Evolutionary conservation across 768 basidiomycete species (phyloP).

Genomic region (Lactarius tabidus): DNA sequence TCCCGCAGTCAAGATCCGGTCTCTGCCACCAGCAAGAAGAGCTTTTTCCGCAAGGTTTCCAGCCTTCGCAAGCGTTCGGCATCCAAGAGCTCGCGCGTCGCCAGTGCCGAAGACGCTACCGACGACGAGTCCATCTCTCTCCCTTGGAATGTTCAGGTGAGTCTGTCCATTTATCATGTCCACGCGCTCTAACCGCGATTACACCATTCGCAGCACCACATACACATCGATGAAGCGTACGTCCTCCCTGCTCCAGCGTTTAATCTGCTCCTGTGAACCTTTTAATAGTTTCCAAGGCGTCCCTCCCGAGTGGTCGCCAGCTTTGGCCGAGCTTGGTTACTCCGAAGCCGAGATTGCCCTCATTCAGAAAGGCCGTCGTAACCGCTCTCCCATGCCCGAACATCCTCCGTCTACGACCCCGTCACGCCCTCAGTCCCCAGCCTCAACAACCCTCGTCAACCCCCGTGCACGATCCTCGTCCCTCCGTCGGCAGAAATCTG

Average conservation of each 20-base stretch:
- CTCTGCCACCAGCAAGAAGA: slow-evolving; percentile 6
- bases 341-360: slow-evolving; percentile 25
- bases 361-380: slow-evolving; percentile 24
- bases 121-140: slow-evolving; percentile 22
- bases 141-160: slow-evolving; percentile 26
- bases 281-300: slow-evolving; percentile 23
- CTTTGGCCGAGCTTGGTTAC: slow-evolving; percentile 22
- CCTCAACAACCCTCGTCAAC: slow-evolving; percentile 2
- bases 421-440: slow-evolving; percentile 17
- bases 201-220: slow-evolving; percentile 15
- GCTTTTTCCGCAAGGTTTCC: slow-evolving; percentile 23
- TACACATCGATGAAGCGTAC: slow-evolving; percentile 26
- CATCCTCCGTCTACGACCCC: neutral
- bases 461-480: slow-evolving; percentile 19
- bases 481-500: slow-evolving; percentile 20
- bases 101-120: neutral
- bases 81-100: slow-evolving; percentile 13
- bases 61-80: slow-evolving; percentile 19
- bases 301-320: slow-evolving; percentile 21
- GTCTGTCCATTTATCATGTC: neutral
- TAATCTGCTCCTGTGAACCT: neutral
- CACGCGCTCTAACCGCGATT: neutral
- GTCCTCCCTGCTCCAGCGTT: neutral
- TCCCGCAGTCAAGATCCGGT: neutral
- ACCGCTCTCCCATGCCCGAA: slow-evolving; percentile 9